Conservation (phyloP, 176 grass and related monocot species). For the Eragrostis curvula region DNA sequence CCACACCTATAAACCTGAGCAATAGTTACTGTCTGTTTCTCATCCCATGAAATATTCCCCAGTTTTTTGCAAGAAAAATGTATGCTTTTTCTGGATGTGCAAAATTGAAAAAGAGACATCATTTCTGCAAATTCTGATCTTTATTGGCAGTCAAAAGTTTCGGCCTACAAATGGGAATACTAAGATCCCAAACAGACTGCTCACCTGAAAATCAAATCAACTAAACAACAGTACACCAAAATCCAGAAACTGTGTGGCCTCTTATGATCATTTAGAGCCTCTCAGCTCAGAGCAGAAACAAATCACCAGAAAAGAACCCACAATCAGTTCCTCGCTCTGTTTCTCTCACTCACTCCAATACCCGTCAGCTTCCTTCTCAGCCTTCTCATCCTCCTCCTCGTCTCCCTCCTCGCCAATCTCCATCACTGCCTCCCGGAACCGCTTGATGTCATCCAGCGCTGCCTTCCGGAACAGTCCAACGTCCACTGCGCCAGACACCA, state of each 20-base stretch:
- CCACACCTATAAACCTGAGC: constrained; percentile 42
- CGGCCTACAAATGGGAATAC: constrained; percentile 36
- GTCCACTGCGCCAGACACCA: constrained; percentile 84
- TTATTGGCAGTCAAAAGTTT: constrained; percentile 34
- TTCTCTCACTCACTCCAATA: constrained; percentile 91
- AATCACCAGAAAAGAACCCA: neutral
- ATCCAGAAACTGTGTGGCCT: neutral
- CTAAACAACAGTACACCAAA: constrained; percentile 33
- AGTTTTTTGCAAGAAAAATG: neutral
- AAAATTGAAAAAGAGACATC: neutral
- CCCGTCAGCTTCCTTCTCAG: constrained; percentile 47
- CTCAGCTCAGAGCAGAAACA: constrained; percentile 38
- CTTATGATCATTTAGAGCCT: neutral
- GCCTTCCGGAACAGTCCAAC: constrained; percentile 69
- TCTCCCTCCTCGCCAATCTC: constrained; percentile 69
- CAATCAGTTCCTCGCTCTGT: neutral
- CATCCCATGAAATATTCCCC: constrained; percentile 26
- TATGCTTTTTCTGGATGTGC: neutral
- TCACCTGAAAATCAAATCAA: constrained; percentile 31
- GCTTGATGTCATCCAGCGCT: constrained; percentile 68
- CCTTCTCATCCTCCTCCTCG: constrained; percentile 39
- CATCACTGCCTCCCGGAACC: constrained; percentile 59
- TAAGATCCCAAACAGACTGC: constrained; percentile 31
- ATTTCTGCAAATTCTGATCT: constrained; percentile 30
- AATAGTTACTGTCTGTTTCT: constrained; percentile 22